A percentile compares a stretch with the other conserved stretches of the same genome.
Conservation (phyloP, 306 rosid species). For the Vicia villosa region DNA sequence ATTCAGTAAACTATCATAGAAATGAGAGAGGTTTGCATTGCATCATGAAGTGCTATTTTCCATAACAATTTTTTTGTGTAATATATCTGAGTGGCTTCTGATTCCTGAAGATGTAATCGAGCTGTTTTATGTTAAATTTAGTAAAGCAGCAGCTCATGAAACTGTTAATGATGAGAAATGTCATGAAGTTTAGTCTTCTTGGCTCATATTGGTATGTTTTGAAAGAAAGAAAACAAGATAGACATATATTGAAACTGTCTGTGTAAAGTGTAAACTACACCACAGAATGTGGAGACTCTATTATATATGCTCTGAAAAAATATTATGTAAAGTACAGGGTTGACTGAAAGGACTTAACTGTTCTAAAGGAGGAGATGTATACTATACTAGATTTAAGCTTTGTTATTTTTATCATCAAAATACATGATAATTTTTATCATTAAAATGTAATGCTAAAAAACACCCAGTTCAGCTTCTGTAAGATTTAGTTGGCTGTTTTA, state of each 20-base stretch:
- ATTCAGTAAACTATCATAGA: conserved; percentile 11
- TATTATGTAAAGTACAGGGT: not conserved
- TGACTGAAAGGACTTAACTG: conserved; percentile 1
- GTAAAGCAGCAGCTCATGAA: conserved; percentile 6
- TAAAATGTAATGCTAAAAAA: conserved; percentile 9
- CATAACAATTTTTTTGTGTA: not conserved
- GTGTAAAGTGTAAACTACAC: no score
- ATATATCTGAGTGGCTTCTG: not conserved
- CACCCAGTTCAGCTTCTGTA: not conserved
- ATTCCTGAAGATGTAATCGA: conserved; percentile 3
- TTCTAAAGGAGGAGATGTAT: conserved; percentile 6
- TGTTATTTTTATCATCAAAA: not conserved
- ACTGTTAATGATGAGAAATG: conserved; percentile 16
- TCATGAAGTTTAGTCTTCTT: conserved; percentile 1
- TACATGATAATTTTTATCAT: not conserved
- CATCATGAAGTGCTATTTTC: conserved; percentile 18
- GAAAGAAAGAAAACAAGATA: no score
- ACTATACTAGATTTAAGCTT: conserved; percentile 1
- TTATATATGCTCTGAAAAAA: not conserved
- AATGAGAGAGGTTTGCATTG: not conserved
- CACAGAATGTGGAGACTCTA: no score
- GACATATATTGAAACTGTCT: no score
- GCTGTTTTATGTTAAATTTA: conserved; percentile 23
- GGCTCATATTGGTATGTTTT: not conserved
- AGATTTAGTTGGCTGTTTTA: conserved; percentile 4